Evolutionary conservation across 495 filamentous ascomycete genomes (phyloP), one percentile per base, ranked within the genome.

Genomic region (Aspergillus homomorphus): DNA sequence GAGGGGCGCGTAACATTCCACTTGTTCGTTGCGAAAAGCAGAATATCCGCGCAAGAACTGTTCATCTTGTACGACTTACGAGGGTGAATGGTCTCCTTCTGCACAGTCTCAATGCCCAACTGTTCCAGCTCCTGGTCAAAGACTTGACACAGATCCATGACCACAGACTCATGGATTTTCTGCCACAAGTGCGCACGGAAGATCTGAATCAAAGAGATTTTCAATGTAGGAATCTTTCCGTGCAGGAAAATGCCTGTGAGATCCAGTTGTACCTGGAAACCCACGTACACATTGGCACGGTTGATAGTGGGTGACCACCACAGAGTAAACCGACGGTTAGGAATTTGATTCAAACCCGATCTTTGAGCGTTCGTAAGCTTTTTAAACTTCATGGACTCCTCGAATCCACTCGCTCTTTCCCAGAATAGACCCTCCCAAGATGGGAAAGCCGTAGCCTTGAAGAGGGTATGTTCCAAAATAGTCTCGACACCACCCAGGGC

Each of bases 1-100:
- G 94, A 97, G 8, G 95, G 95, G 19, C 90, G 81, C 4, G 92
- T 96, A 44, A 98, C 92, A 62, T 96, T 97, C 95, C 95, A 99
- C 69, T 98, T 99, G 77, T 96, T 94, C 53, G 90, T 96, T 18
- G 95, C 95, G 68, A 99, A 99, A 43, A 99, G 84, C 45, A 98
- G 81, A 62, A 99, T 97, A 75, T 99, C 95, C 16, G 95, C 95
- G 73, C 95, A 99, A 45, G 94, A 98, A 70, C 92, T 97, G 80
- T 99, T 99, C 95, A 99, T 99, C 84, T 99, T 99, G 82, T 99
- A 99, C 0, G 94, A 98, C 73, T 99, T 99, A 83, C 95, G 84
- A 45, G 95, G 95, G 81, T 99, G 95, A 63, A 99, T 99, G 0
- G 94, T 98, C 77, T 99, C 95, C 76, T 99, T 99, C 71, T 99